Conservation (phyloP, 129 eudicot genomes). For the Arctium minus region DNA sequence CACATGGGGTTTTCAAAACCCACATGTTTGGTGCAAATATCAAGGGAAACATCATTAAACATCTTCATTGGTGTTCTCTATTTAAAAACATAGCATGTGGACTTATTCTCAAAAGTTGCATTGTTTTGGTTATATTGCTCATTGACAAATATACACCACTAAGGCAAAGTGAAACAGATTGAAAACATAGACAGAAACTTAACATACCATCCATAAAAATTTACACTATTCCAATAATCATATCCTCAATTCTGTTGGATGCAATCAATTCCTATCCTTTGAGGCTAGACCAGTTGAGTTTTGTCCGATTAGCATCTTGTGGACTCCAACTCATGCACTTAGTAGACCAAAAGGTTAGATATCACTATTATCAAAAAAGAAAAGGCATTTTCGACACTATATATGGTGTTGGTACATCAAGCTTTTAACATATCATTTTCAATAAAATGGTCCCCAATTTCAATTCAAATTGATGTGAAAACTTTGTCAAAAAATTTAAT, state of each 20-base stretch:
- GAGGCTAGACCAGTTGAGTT: no score
- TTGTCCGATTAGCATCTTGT: not conserved
- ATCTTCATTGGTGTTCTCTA: not conserved
- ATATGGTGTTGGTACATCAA: not conserved
- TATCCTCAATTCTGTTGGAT: not conserved
- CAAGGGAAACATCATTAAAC: not conserved
- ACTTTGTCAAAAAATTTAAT: not conserved
- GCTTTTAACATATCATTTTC: not conserved
- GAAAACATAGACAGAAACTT: not conserved
- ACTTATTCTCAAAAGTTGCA: not conserved
- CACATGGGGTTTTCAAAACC: not conserved
- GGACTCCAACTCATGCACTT: not conserved
- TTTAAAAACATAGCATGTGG: conserved; percentile 12
- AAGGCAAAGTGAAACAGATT: not conserved
- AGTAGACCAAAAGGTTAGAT: not conserved
- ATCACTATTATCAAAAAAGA: no score
- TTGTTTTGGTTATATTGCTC: not conserved
- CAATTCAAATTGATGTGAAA: not conserved
- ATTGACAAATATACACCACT: not conserved
- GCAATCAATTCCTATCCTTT: not conserved
- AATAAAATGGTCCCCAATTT: not conserved
- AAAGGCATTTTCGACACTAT: not conserved
- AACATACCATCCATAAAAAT: not conserved
- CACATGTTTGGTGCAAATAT: not conserved
- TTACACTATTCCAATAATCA: not conserved